Base-by-base conservation (phyloP, 371 early-diverging fungal species). In the Mucor saturninus region DNA sequence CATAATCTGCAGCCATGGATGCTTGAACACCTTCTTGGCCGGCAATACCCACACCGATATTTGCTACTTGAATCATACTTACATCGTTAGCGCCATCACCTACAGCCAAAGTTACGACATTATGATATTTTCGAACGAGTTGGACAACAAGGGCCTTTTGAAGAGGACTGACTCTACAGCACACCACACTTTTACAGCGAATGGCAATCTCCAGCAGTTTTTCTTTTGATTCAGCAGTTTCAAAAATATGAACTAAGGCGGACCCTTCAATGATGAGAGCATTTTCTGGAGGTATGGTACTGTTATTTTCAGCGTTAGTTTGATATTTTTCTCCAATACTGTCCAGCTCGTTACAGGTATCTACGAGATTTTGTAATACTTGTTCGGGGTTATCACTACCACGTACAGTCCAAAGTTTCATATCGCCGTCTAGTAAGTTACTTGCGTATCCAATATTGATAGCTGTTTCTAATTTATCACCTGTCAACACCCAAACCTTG, bases 391-490 rank as follows among this genome's bases (percentile, higher is more conserved):
- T 65, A 5, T 69, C 80, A 26, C 54, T 70, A 61, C 85, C 89
- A 64, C 81, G 85, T 46, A 94, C 71, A 31, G 83, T 89, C 84
- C 91, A 89, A 42, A 93, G 79, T 54, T 84, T 79, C 90, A 91
- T 89, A 10, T 86, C 82, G 40, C 80, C 79, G 45, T 89, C 86
- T 15, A 98, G 72, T 32, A 98, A 72, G 50, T 91, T 90, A 56
- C 91, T 91, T 0, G 94, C 89, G 75, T 96, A 96, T 1, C 96
- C 98, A 72, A 98, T 95, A 74, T 95, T 95, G 79, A 97, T 95
- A n/a, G 99, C 99, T 0, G 99, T 99, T 76, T 99, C 99, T 76
- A 96, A 77, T 79, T 99, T 99, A 78, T 99, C 99, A 49, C 99
- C 99, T 3, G 99, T 99, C 58, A 99, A 75, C 35, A 99, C 99